Evolutionary conservation across 2,329 filamentous ascomycete species (phyloP), one percentile per base, ranked within the genome.

Genomic region (Catunica adiposa): DNA sequence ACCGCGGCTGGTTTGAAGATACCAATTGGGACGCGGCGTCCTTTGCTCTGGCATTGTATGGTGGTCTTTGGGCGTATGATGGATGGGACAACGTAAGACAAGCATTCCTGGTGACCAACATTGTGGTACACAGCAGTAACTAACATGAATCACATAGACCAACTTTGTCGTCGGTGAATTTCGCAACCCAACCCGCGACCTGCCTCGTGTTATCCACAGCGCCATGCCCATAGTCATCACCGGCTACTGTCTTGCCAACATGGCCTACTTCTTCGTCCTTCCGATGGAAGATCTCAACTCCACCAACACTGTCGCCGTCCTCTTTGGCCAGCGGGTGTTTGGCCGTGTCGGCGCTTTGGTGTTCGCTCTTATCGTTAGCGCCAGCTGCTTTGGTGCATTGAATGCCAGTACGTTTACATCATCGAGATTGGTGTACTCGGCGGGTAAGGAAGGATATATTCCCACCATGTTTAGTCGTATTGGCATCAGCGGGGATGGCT

Each of bases 151-250:
- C 29, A n/a, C 26, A 8, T 42, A 58, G 56, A 58, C 56, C 56
- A 98, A 96, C 69, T 98, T 96, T 64, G 92, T 98, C 5, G 89
- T 94, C 0, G 92, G 89, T 63, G 92, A 98, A 69, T 97, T 98
- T 72, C 85, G 89, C 63, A 89, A 96, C 64, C 88, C 92, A 0
- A 78, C 79, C 51, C 82, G 89, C 60, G 92, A 98, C 66, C 80
- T 98, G 8, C 92, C 92, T 0, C 82, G 88, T 22, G 89, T 96
- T 25, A 95, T 98, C 57, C 92, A 98, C 70, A 95, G 90, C 0
- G 89, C 90, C 14, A 92, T 98, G 78, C 89, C 92, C 1, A 73
- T 96, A 47, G 90, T 98, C 57, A 97, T 98, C 60, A 66, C 89
- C 26, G 86, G 79, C 63, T 98, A 97, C 68, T 74, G 97, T 31